phyloP scores from a whole-genome alignment of 2,329 filamentous ascomycete genomes.

The Metarhizium humberi region DNA sequence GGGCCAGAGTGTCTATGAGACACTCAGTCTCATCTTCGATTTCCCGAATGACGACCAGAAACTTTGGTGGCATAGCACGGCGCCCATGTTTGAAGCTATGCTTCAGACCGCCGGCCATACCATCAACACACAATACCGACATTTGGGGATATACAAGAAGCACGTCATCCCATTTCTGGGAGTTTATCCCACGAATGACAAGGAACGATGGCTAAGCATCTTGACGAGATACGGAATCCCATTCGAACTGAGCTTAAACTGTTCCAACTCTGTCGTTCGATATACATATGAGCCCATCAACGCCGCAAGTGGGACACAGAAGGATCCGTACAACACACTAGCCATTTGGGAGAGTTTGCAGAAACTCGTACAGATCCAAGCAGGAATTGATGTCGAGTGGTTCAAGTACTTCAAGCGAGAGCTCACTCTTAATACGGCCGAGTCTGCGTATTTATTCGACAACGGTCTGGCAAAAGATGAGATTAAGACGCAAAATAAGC shows the following conservation, averaged over 20 bases:
- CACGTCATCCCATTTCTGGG: no score
- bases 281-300: conserved; percentile 1
- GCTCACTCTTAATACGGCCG: no score
- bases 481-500: no score
- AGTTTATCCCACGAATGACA: no score
- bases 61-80: conserved; percentile 4
- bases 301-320: background rate
- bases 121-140: background rate
- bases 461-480: no score
- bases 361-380: background rate
- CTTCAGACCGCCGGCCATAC: background rate
- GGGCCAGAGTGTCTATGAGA: no score
- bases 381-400: background rate
- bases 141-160: no score
- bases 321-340: background rate
- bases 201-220: no score
- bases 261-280: background rate
- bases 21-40: no score
- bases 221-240: background rate
- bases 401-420: background rate
- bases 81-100: background rate
- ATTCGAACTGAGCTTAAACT: conserved; percentile 3
- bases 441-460: background rate
- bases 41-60: background rate
- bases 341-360: background rate